Evolutionary conservation across 1,139 yeast species (phyloP), one percentile per base, ranked within the genome.

Genomic region (Yamadazyma dushanensis): DNA sequence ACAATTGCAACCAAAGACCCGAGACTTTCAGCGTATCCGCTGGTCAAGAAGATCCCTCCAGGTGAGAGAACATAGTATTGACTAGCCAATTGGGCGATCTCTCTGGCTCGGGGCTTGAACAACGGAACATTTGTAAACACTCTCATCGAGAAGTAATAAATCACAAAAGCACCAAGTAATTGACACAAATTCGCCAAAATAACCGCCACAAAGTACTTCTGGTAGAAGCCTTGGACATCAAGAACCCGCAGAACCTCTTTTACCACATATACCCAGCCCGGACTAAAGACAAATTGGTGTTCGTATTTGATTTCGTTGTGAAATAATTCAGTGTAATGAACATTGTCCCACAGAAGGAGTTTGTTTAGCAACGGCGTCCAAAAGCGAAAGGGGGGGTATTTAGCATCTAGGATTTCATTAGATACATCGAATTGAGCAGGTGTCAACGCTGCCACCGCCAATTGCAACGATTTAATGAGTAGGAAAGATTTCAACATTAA

Each of bases 211-310:
- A 68, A 34, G n/a, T 80, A 59, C 21, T 67, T 64, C 23, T 51
- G 47, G 51, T 79, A 79, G 36, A 77, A 63, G 38, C 60, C 59
- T 35, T 57, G 54, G 5, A 45, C 31, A 6, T 48, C 51, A 2
- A 47, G 28, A 1, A 58, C 56, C 1, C 18, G 16, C n/a, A 29
- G 32, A 3, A 53, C 16, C 22, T 31, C 39, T 31, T 61, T 57
- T 16, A 87, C 18, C 9, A 21, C 15, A 3, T 9, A 15, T 65
- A 84, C 73, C 95, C 96, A 89, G 3, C 78, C 57, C 5, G 87
- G 84, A 26, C 95, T 82, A 56, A 88, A 92, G 7, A 95, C 97
- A 73, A 79, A 85, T 60, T 88, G 95, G 56, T 92, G 96, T 56
- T 92, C 97, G 57, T 70, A 89, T 24, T 58, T 56, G 19, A 73